Evolutionary conservation across 2,329 filamentous ascomycete genomes (phyloP).

Genomic region (Cadophora luteo-olivacea): DNA sequence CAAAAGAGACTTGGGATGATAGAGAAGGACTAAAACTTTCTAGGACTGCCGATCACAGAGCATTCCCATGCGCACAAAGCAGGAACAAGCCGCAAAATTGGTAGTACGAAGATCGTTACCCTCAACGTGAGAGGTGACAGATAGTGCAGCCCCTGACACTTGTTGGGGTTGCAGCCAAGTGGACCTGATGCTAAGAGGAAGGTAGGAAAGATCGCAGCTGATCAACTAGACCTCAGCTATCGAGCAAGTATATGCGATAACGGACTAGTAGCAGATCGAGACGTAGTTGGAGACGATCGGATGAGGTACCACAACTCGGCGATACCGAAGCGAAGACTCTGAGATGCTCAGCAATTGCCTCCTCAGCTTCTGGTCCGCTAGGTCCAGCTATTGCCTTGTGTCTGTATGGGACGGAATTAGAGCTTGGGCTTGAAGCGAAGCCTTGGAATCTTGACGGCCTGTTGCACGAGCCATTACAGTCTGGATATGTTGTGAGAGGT

Average conservation of each 20-base stretch:
- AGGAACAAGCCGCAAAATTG: conserved; percentile 16
- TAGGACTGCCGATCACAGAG: conserved; percentile 12
- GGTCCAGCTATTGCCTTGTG: conserved; percentile 8
- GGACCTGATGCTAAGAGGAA: conserved; percentile 12
- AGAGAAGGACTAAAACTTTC: neutral
- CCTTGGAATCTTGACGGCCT: neutral
- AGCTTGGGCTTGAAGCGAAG: neutral
- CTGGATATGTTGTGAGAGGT: conserved; percentile 3
- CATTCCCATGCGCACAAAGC: neutral
- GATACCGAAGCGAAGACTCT: neutral
- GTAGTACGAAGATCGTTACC: conserved; percentile 14
- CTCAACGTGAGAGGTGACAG: conserved; percentile 11
- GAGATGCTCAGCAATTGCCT: conserved; percentile 4
- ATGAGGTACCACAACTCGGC: conserved; percentile 20
- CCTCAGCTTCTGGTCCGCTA: neutral
- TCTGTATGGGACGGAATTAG: neutral
- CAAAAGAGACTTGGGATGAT: neutral
- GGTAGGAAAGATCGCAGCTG: conserved; percentile 1
- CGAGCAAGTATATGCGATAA: conserved; percentile 4
- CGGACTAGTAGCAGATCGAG: neutral
- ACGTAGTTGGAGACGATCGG: conserved; percentile 1
- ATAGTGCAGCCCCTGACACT: conserved; percentile 1
- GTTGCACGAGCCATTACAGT: neutral
- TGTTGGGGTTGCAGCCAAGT: neutral
- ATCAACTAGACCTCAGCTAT: neutral